phyloP scores from a whole-genome alignment of 805 yeast genomes.

The Kazachstania taianensis region DNA sequence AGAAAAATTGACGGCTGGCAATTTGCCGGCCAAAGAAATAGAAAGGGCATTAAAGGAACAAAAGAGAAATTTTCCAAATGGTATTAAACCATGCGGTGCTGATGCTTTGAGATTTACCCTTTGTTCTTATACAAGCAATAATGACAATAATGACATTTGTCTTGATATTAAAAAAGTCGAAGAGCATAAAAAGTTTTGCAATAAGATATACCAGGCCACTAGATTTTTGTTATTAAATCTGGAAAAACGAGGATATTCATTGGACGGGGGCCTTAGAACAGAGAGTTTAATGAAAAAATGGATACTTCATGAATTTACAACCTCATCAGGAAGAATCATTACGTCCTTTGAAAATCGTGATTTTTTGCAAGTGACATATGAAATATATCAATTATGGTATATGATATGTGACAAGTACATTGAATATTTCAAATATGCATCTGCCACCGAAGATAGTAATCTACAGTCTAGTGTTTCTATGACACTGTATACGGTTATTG shows the following conservation, averaged over 20 bases:
- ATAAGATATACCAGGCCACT: constrained; percentile 96
- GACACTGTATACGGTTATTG: constrained; percentile 81
- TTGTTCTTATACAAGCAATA: constrained; percentile 96
- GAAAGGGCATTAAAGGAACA: constrained; percentile 81
- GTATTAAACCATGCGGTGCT: constrained; percentile 98
- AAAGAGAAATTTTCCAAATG: constrained; percentile 76
- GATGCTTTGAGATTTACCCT: constrained; percentile 95
- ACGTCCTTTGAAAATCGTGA: constrained; percentile 69
- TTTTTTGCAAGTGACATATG: constrained; percentile 72
- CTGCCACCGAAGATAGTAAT: constrained; percentile 75
- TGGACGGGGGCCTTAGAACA: background rate
- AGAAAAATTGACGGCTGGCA: constrained; percentile 64
- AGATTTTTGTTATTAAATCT: constrained; percentile 40
- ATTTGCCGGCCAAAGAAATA: constrained; percentile 76
- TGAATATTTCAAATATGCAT: constrained; percentile 89
- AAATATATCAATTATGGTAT: constrained; percentile 85
- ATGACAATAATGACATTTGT: constrained; percentile 93
- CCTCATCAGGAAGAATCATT: constrained; percentile 50
- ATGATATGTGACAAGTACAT: constrained; percentile 94
- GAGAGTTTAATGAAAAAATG: constrained; percentile 64
- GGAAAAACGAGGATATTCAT: constrained; percentile 54
- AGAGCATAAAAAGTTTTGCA: constrained; percentile 97
- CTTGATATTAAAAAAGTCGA: constrained; percentile 91
- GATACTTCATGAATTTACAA: constrained; percentile 77
- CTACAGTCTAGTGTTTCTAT: constrained; percentile 69